Conservation (phyloP, 345 rosid species). For the Eucalyptus curtisii region DNA sequence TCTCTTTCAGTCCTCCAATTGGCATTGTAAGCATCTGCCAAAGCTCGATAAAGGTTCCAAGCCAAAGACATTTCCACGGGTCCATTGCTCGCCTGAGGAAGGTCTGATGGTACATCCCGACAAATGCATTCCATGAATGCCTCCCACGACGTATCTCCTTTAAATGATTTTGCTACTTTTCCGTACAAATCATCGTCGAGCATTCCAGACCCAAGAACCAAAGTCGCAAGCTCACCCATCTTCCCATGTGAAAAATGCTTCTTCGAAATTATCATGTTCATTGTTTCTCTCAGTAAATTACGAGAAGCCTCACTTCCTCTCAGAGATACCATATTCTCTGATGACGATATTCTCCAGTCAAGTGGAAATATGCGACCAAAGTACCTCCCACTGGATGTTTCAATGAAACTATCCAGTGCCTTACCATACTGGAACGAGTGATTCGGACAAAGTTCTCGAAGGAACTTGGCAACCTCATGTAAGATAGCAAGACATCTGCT, state of each 20-base stretch:
- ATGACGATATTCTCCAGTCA: conserved; percentile 15
- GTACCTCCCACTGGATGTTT: neutral
- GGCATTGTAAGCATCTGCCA: conserved; percentile 10
- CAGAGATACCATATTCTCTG: conserved; percentile 10
- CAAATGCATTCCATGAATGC: conserved; percentile 4
- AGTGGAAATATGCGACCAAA: conserved; percentile 16
- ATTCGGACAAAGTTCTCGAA: neutral
- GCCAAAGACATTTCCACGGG: neutral
- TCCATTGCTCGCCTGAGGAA: neutral
- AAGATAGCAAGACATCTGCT: conserved; percentile 5
- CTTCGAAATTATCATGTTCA: neutral
- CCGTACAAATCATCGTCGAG: neutral
- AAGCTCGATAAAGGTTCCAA: conserved; percentile 10
- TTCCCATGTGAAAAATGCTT: conserved; percentile 14
- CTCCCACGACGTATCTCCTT: conserved; percentile 15
- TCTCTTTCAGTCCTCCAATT: conserved; percentile 11
- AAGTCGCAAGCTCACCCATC: conserved; percentile 14
- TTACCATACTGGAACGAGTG: neutral
- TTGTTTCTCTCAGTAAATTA: conserved; percentile 6
- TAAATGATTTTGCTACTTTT: neutral
- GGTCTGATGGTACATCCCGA: neutral
- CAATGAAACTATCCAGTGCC: neutral
- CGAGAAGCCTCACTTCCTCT: conserved; percentile 12
- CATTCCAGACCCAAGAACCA: conserved; percentile 30
- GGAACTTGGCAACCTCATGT: conserved; percentile 19